phyloP scores from a whole-genome alignment of 225 moss, liverwort and hornwort genomes.

The Takakia lepidozioides region DNA sequence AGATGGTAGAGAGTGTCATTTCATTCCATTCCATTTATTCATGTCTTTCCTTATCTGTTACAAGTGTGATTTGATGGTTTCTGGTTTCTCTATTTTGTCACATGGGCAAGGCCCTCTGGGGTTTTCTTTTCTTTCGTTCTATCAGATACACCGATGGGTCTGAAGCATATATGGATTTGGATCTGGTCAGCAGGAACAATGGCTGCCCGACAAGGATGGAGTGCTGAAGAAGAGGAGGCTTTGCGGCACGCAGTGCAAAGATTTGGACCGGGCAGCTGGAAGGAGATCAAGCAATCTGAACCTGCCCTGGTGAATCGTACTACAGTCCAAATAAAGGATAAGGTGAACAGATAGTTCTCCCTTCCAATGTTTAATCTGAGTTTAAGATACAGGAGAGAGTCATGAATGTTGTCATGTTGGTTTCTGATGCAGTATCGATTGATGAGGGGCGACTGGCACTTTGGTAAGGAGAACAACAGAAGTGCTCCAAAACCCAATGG shows the following conservation, averaged over 20 bases:
- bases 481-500: background rate
- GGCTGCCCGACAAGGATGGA: slow-evolving; percentile 5
- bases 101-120: too few relatives aligned
- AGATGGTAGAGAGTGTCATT: too few relatives aligned
- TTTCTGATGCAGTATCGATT: slow-evolving; percentile 3
- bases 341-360: slow-evolving; percentile 2
- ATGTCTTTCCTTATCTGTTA: too few relatives aligned
- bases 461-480: slow-evolving; percentile 3
- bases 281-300: slow-evolving; percentile 6
- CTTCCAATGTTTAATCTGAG: too few relatives aligned
- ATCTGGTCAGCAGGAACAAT: too few relatives aligned
- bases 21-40: too few relatives aligned
- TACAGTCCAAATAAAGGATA: slow-evolving; percentile 9
- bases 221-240: slow-evolving; percentile 6
- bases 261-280: slow-evolving; percentile 9
- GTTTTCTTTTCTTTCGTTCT: too few relatives aligned
- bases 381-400: too few relatives aligned
- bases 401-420: background rate
- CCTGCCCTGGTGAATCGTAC: slow-evolving; percentile 34
- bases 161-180: too few relatives aligned
- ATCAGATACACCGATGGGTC: too few relatives aligned
- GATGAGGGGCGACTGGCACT: slow-evolving; percentile 7
- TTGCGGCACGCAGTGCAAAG: slow-evolving; percentile 2
- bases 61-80: too few relatives aligned
- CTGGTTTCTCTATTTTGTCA: too few relatives aligned